Evolutionary conservation across 305 asterid species (phyloP), one percentile per base, ranked within the genome.

Genomic region (Fraxinus platypoda): DNA sequence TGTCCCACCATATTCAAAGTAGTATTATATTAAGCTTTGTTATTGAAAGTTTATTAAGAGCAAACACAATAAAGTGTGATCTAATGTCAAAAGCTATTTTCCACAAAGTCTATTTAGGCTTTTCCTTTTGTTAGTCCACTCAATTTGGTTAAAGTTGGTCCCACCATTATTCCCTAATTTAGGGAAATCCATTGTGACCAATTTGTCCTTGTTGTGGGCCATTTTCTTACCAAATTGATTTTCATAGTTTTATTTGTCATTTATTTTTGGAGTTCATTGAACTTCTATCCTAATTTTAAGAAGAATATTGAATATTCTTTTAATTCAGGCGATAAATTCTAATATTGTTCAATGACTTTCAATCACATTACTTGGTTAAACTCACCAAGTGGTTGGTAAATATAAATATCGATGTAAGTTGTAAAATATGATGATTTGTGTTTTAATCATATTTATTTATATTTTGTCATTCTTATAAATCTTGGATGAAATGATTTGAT

Each of bases 111-210:
- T 13, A 38, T 43, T 43, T 43, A 70, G 79, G 78, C 84, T 82
- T 87, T 85, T 72, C 75, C 81, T 85, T 86, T 75, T 78, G 26
- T 73, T 82, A 76, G 80, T 77, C 19, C 82, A 54, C 28, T 66
- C 80, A 82, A 78, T 77, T 68, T 79, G 79, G 30, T 82, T 46
- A 77, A 78, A 35, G 78, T 84, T 87, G 90, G 91, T 52, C 89
- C 93, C 71, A 25, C 87, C 59, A 7, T 73, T 54, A 73, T 77
- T 82, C 84, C 91, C 83, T 83, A 81, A 85, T 85, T 87, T 87
- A 31, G 79, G 91, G 91, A 87, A 80, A 77, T 72, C 87, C 85
- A 79, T 82, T 34, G 21, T 30, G 33, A 66, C 84, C 77, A 73
- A 79, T 64, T 85, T 88, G 83, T 85, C 81, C 74, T 33, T 78